Evolutionary conservation across 345 rosid species (phyloP).

Genomic region (Populus deltoides): DNA sequence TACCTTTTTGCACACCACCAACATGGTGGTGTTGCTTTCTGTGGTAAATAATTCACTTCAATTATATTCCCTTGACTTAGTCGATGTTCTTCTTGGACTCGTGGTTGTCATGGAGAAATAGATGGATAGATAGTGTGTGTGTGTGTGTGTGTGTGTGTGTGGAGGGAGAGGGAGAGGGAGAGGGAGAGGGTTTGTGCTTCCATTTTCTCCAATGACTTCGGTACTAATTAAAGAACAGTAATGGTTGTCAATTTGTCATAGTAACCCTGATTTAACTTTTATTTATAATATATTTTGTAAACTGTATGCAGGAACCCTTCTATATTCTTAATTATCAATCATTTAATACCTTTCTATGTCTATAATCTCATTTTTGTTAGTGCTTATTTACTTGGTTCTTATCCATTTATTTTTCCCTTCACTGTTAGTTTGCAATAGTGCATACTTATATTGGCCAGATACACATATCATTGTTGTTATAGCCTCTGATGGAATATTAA

Average conservation of each 20-base stretch:
- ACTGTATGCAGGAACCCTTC: not conserved
- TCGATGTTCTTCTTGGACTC: not conserved
- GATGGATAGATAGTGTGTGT: not conserved
- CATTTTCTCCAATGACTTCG: not conserved
- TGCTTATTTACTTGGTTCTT: too few species aligned
- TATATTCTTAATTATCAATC: not conserved
- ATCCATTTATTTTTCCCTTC: too few species aligned
- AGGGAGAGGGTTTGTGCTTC: not conserved
- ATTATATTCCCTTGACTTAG: not conserved
- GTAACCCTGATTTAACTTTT: not conserved
- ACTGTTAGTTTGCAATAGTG: too few species aligned
- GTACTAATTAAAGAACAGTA: not conserved
- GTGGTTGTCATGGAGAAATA: not conserved
- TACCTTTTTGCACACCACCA: not conserved
- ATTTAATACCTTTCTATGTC: not conserved
- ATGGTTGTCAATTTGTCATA: not conserved
- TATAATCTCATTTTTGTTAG: not conserved
- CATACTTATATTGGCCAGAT: not conserved
- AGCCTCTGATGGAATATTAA: not conserved
- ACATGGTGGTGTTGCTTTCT: not conserved
- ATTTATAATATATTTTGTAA: not conserved
- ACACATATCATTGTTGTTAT: not conserved
- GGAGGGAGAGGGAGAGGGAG: not conserved
- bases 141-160: not conserved
- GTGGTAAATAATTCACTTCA: not conserved